These are phyloP conservation scores for Entomortierella chlamydospora DNA, from an alignment of 192 early-diverging fungal species.

Conservation along the genomic window DNA sequence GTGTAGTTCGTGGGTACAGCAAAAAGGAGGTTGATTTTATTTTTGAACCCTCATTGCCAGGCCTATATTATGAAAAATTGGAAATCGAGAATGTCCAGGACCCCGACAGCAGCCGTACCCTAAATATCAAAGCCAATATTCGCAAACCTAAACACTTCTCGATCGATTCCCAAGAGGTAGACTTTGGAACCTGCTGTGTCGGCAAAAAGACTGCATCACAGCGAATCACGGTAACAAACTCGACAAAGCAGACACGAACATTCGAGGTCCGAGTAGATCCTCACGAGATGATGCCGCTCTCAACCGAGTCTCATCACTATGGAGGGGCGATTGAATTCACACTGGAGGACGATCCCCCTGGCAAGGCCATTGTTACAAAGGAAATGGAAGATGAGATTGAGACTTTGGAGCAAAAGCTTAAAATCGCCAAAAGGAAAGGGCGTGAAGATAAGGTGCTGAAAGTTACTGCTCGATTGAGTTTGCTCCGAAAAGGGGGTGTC, in stretches of 20 bases:
- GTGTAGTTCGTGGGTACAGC: slow-evolving; percentile 90
- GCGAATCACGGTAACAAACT: slow-evolving; percentile 83
- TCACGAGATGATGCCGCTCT: slow-evolving; percentile 65
- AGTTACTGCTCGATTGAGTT: slow-evolving; percentile 78
- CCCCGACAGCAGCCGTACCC: slow-evolving; percentile 78
- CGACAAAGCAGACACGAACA: slow-evolving; percentile 79
- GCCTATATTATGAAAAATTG: slow-evolving; percentile 87
- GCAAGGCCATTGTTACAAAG: slow-evolving; percentile 61
- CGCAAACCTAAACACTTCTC: slow-evolving; percentile 89
- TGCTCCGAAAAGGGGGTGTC: slow-evolving; percentile 66
- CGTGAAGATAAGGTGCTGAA: slow-evolving; percentile 89
- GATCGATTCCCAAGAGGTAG: slow-evolving; percentile 75
- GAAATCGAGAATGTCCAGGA: slow-evolving; percentile 92
- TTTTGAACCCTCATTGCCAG: slow-evolving; percentile 92
- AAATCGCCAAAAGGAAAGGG: slow-evolving; percentile 94
- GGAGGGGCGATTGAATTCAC: slow-evolving; percentile 75
- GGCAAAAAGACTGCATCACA: slow-evolving; percentile 66
- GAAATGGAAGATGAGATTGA: slow-evolving; percentile 97
- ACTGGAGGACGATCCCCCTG: slow-evolving; percentile 69
- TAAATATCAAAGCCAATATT: slow-evolving; percentile 92
- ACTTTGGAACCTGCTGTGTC: slow-evolving; percentile 80
- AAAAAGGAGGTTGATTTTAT: slow-evolving; percentile 94
- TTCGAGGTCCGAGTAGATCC: slow-evolving; percentile 85
- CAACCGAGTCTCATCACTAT: slow-evolving; percentile 55
- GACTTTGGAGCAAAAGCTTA: slow-evolving; percentile 95